Evolutionary conservation across 768 basidiomycete species (phyloP).

Genomic region (Xerocomellus dryophilus): DNA sequence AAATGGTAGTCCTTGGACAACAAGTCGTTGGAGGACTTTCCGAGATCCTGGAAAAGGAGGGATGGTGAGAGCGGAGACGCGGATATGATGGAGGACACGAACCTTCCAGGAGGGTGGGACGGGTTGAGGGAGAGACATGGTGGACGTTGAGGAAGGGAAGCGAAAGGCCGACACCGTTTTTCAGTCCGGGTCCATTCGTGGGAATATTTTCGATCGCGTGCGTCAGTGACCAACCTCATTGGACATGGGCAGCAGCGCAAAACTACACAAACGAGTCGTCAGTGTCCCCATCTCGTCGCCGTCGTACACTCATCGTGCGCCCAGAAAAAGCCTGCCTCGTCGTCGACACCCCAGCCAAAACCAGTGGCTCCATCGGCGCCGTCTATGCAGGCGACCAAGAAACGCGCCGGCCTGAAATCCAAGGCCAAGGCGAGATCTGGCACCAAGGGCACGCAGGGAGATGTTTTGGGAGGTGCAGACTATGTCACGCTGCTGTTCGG

Average conservation of each 20-base stretch:
- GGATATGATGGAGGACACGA: neutral
- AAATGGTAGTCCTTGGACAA: slow-evolving; percentile 91
- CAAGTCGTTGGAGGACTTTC: slow-evolving; percentile 96
- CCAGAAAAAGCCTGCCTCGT: slow-evolving; percentile 27
- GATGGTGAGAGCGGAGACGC: neutral
- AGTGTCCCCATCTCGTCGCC: slow-evolving; percentile 3
- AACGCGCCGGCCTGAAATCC: slow-evolving; percentile 26
- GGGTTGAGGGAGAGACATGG: slow-evolving; percentile 90
- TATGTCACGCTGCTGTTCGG: slow-evolving; percentile 73
- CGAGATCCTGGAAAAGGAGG: slow-evolving; percentile 65
- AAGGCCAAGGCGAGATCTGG: slow-evolving; percentile 18
- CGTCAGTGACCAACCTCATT: too few species aligned
- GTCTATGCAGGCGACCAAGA: slow-evolving; percentile 26
- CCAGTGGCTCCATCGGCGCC: neutral
- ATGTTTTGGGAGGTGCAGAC: slow-evolving; percentile 70
- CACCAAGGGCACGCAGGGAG: slow-evolving; percentile 18
- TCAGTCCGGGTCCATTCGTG: slow-evolving; percentile 29
- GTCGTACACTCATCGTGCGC: neutral
- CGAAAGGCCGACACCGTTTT: neutral
- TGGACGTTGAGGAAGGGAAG: slow-evolving; percentile 21
- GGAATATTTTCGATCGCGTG: slow-evolving; percentile 17
- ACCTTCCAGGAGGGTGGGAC: slow-evolving; percentile 98
- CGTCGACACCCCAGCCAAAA: slow-evolving; percentile 7
- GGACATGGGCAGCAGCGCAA: slow-evolving; percentile 31
- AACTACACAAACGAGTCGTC: slow-evolving; percentile 35